These are phyloP conservation scores for Flaveria floridana DNA, from an alignment of 140 eudicot genomes.

Conservation along the genomic window DNA sequence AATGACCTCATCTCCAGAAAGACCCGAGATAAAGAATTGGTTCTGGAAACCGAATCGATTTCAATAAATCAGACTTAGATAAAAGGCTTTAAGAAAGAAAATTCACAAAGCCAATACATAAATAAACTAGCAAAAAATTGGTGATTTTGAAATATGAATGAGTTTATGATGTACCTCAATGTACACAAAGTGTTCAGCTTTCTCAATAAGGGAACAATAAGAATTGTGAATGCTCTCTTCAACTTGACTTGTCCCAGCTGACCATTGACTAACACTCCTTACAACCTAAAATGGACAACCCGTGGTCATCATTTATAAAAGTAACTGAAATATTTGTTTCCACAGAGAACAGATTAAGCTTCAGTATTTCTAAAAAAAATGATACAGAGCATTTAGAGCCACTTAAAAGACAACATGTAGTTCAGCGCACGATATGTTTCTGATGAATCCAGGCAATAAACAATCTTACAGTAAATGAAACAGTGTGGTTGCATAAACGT, in stretches of 20 bases:
- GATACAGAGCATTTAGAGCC: slow-evolving; percentile 20
- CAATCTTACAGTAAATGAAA: slow-evolving; percentile 8
- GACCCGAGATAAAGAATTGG: slow-evolving; percentile 98
- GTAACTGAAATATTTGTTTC: neutral
- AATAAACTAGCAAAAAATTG: neutral
- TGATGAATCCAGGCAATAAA: slow-evolving; percentile 8
- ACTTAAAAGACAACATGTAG: slow-evolving; percentile 10
- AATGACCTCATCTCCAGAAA: slow-evolving; percentile 81
- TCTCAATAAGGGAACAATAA: slow-evolving; percentile 93
- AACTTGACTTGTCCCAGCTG: slow-evolving; percentile 98
- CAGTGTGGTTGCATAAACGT: neutral
- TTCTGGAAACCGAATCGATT: slow-evolving; percentile 61
- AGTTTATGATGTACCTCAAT: slow-evolving; percentile 63
- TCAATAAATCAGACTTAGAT: neutral
- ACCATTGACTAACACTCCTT: slow-evolving; percentile 98
- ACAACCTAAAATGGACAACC: slow-evolving; percentile 50
- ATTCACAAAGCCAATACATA: neutral
- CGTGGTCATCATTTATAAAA: slow-evolving; percentile 7
- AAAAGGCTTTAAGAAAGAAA: slow-evolving; percentile 11
- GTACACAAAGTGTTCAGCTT: slow-evolving; percentile 88
- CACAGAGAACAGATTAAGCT: slow-evolving; percentile 6
- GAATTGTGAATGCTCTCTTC: slow-evolving; percentile 95
- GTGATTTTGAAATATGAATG: slow-evolving; percentile 15
- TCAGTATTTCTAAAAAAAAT: neutral
- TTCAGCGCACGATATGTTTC: slow-evolving; percentile 4